A percentile compares a stretch with the other conserved stretches of the same genome.
These are phyloP conservation scores for Tolypocladium guangdongense DNA, from an alignment of 2,329 filamentous ascomycete genomes.

Conservation along the genomic window DNA sequence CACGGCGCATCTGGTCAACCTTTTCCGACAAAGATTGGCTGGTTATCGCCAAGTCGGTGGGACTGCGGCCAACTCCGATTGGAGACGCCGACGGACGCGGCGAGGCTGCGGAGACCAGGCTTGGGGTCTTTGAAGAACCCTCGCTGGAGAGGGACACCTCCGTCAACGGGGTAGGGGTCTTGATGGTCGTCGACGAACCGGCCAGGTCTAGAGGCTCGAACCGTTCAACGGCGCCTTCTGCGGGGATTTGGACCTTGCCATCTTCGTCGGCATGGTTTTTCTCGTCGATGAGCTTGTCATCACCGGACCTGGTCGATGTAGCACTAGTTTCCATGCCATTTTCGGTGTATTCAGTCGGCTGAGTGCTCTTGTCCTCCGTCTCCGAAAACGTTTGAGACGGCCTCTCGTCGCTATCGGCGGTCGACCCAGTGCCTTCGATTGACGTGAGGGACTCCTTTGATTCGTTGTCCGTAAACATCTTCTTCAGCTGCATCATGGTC, in stretches of 20 bases:
- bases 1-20: constrained; percentile 40
- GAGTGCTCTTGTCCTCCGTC: constrained; percentile 34
- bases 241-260: constrained; percentile 16
- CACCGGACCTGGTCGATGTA: constrained; percentile 11
- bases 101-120: neutral
- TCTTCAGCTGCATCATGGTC: constrained; percentile 84
- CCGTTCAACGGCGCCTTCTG: constrained; percentile 29
- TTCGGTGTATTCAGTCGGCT: constrained; percentile 28
- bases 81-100: constrained; percentile 13
- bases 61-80: constrained; percentile 6
- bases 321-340: constrained; percentile 21
- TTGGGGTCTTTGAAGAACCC: neutral
- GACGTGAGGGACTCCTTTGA: constrained; percentile 65
- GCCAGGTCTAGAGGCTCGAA: constrained; percentile 41
- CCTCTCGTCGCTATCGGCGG: constrained; percentile 37
- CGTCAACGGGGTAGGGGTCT: constrained; percentile 7
- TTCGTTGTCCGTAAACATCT: constrained; percentile 87
- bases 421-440: constrained; percentile 53
- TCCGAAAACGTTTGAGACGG: constrained; percentile 34
- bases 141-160: neutral
- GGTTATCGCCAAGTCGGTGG: constrained; percentile 7
- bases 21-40: constrained; percentile 29
- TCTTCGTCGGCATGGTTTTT: constrained; percentile 15
- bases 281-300: constrained; percentile 10
- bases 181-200: constrained; percentile 17